Evolutionary conservation across 78 protist genomes (phyloP), one percentile per base, ranked within the genome.

Genomic region (Dictyostelium firmibasis): DNA sequence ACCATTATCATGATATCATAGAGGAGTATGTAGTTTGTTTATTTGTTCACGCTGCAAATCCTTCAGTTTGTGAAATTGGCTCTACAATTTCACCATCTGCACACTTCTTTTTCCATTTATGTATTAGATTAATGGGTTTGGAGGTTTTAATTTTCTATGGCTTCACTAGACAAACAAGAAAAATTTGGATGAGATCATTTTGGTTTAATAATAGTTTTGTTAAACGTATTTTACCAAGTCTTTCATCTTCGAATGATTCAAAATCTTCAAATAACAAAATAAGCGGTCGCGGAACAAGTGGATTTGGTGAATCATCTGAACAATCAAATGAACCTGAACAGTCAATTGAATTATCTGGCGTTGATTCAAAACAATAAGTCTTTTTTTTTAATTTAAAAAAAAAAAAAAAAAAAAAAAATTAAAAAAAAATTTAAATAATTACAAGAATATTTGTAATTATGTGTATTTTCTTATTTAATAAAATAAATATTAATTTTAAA

Each of bases 101-200:
- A 13, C 79, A 78, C 1, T 43, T 89, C n/a, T 13, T 47, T 41
- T 81, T 70, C 31, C 83, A 64, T 7, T 81, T 89, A 7, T 70
- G 50, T 0, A 10, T 47, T 10, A 18, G 94, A 8, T 23, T 89
- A 14, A n/a, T 81, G 72, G 94, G 87, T n/a, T 44, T 89, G 2
- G 94, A 89, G n/a, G 31, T 29, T 2, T 35, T 89, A 9, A 10
- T 89, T 10, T 89, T 89, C 38, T 89, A 69, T 70, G 94, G 86
- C 0, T 81, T 78, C 14, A 69, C 74, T 1, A 77, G 27, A 27
- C 69, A 75, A 25, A 81, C 81, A 5, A 76, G 47, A 79, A 76
- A 67, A 41, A 87, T 87, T 27, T 87, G 93, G 93, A 79, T 25
- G 36, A 72, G 36, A 16, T 72, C 79, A 33, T 72, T 16, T 72